Percentiles rank a stretch among this genome's conserved stretches.
phyloP scores from a whole-genome alignment of 257 asterid genomes.

The Solanum acaule region DNA sequence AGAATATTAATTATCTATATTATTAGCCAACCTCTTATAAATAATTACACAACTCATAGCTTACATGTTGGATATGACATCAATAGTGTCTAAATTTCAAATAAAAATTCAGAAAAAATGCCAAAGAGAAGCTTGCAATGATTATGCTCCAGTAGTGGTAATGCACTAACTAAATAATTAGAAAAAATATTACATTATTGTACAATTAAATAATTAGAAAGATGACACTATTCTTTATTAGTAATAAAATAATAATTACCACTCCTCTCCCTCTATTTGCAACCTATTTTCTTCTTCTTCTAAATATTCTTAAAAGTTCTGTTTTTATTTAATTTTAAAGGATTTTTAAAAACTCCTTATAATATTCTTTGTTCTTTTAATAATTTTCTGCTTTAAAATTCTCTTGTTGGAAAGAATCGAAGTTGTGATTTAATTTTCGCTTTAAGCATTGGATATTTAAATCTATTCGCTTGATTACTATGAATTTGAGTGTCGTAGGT shows the following conservation, averaged over 20 bases:
- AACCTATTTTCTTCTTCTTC: background rate
- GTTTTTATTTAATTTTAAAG: background rate
- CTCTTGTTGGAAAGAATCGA: background rate
- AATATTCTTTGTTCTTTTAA: background rate
- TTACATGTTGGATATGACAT: background rate
- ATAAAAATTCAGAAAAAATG: background rate
- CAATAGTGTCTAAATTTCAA: background rate
- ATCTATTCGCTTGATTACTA: background rate
- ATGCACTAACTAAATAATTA: background rate
- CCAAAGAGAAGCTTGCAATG: background rate
- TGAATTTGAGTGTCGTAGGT: background rate
- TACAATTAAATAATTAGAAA: background rate
- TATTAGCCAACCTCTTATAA: background rate
- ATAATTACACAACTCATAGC: background rate
- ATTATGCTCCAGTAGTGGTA: background rate
- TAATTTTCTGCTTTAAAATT: no score
- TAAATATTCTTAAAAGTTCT: background rate
- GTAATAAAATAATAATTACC: background rate
- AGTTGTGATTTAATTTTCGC: background rate
- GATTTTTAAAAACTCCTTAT: background rate
- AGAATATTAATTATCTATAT: background rate
- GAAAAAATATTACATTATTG: background rate
- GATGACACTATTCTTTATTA: background rate
- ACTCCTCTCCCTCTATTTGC: background rate
- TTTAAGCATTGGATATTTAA: background rate